Evolutionary conservation across 2,329 filamentous ascomycete genomes (phyloP).

Genomic region (Colletotrichum navitas): DNA sequence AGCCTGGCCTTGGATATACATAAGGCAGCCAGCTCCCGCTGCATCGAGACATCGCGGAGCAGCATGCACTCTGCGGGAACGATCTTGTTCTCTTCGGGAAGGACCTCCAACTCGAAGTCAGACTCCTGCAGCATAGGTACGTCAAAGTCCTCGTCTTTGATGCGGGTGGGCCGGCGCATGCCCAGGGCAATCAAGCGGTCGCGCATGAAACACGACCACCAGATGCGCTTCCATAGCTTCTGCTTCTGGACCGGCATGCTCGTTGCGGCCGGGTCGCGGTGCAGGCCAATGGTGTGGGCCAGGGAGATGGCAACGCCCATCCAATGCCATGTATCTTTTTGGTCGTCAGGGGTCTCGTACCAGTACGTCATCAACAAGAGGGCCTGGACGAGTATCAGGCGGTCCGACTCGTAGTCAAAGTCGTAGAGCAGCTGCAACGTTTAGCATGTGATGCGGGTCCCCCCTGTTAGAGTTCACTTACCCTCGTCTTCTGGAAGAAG

Average conservation of each 20-base stretch:
- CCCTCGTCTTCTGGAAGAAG: slow-evolving; percentile 90
- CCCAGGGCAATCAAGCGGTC: slow-evolving; percentile 92
- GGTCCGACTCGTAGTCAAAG: slow-evolving; percentile 93
- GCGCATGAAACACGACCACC: slow-evolving; percentile 98
- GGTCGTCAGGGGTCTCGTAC: slow-evolving; percentile 96
- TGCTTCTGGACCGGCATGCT: slow-evolving; percentile 80
- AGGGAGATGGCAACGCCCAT: slow-evolving; percentile 96
- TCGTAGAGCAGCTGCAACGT: slow-evolving; percentile 81
- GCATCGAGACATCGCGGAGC: slow-evolving; percentile 77
- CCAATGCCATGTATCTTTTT: slow-evolving; percentile 99
- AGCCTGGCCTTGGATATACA: slow-evolving; percentile 93
- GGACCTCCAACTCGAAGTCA: slow-evolving; percentile 83
- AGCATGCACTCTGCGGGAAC: slow-evolving; percentile 78
- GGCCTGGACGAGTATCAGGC: slow-evolving; percentile 88
- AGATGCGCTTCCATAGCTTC: slow-evolving; percentile 92
- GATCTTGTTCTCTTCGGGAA: slow-evolving; percentile 76
- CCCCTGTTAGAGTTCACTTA: slow-evolving; percentile 58
- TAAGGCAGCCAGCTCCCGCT: slow-evolving; percentile 84
- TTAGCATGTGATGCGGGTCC: slow-evolving; percentile 46
- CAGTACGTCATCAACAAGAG: slow-evolving; percentile 95
- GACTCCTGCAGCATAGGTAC: slow-evolving; percentile 88
- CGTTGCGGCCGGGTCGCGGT: slow-evolving; percentile 84
- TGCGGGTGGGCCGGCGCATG: slow-evolving; percentile 91
- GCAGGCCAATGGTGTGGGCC: slow-evolving; percentile 92
- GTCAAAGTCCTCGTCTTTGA: slow-evolving; percentile 94